A percentile compares a stretch with the other conserved stretches of the same genome.
phyloP scores from a whole-genome alignment of 257 asterid species.

The Scutellaria galericulata region DNA sequence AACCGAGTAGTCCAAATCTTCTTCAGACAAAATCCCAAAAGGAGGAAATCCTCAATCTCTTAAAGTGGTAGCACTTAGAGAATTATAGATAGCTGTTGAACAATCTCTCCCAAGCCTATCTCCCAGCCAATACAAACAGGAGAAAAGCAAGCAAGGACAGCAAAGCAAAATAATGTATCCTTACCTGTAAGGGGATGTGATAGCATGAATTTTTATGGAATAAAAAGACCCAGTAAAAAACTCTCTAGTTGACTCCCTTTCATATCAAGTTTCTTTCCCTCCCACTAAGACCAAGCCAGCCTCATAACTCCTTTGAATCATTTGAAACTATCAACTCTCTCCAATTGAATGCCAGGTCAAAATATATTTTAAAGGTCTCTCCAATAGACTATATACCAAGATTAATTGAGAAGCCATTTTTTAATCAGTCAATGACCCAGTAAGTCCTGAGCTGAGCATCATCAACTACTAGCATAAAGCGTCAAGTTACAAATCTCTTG shows the following conservation, averaged over 20 bases:
- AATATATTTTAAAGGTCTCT: neutral
- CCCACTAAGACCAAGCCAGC: constrained; percentile 1
- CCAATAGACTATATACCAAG: neutral
- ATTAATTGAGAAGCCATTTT: neutral
- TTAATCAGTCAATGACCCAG: neutral
- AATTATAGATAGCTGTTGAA: too few relatives aligned
- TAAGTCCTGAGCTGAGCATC: neutral
- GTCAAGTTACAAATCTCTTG: constrained; percentile 2
- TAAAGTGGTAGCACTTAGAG: too few relatives aligned
- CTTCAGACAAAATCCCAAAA: neutral
- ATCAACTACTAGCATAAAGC: constrained; percentile 2
- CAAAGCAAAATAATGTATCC: neutral
- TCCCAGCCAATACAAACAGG: neutral
- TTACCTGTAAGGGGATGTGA: neutral
- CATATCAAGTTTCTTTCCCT: constrained; percentile 1
- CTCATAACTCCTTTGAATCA: constrained; percentile 9
- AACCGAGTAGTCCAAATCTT: neutral
- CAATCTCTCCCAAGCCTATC: neutral
- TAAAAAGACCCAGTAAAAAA: constrained; percentile 3
- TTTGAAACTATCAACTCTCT: neutral
- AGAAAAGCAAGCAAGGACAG: neutral
- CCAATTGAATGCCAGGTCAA: neutral
- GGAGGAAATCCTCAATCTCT: too few relatives aligned
- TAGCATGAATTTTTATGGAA: neutral
- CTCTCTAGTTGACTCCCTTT: neutral